These are phyloP conservation scores for Talaromyces sp. DNA, from an alignment of 2,329 filamentous ascomycete species.

Conservation along the genomic window DNA sequence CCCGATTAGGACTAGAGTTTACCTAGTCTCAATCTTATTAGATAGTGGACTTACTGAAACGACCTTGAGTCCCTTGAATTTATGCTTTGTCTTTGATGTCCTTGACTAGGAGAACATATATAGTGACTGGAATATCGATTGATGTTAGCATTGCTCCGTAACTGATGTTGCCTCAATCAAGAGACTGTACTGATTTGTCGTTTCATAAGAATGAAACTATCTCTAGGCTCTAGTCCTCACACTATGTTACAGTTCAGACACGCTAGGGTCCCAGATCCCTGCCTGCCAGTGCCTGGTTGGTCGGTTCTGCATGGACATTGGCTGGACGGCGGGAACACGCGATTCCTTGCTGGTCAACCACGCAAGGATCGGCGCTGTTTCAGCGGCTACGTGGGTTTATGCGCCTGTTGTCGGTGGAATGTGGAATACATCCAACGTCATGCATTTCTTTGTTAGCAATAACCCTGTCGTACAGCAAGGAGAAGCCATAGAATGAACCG, in stretches of 20 bases:
- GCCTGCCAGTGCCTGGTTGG: background rate
- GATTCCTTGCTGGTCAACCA: conserved; percentile 7
- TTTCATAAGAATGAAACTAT: no score
- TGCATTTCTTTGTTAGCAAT: background rate
- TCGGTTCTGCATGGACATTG: background rate
- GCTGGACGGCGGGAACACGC: background rate
- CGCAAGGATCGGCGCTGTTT: conserved; percentile 7
- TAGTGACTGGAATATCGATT: no score
- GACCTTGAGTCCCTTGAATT: no score
- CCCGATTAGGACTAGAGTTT: background rate
- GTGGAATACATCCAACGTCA: background rate
- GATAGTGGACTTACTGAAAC: no score
- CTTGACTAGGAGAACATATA: no score
- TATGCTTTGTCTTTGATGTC: no score
- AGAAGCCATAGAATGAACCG: no score
- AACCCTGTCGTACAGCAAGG: no score
- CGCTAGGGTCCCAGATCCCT: conserved; percentile 4
- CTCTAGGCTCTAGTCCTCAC: no score
- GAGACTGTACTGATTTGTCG: no score
- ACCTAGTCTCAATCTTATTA: background rate
- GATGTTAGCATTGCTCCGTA: no score
- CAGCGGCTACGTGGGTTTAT: background rate
- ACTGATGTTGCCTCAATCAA: no score
- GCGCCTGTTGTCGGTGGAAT: background rate
- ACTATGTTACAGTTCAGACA: conserved; percentile 1